These are phyloP conservation scores for Trichomonas tenax DNA, from an alignment of 208 protist genomes.

Conservation along the genomic window DNA sequence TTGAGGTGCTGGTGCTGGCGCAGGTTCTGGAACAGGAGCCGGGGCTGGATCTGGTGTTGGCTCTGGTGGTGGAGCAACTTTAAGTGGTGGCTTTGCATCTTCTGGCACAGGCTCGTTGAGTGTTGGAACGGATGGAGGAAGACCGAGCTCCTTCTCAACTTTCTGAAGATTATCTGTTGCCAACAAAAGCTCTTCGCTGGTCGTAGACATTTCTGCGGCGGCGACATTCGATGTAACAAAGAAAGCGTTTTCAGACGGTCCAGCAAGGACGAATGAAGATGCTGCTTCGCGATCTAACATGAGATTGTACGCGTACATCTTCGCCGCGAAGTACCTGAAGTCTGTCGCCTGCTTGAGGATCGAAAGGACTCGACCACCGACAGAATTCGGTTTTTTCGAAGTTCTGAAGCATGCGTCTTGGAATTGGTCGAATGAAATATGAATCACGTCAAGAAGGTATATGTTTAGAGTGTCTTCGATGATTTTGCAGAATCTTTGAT, in stretches of 20 bases:
- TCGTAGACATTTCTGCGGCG: background rate
- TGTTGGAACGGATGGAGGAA: background rate
- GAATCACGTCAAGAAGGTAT: background rate
- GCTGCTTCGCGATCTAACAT: background rate
- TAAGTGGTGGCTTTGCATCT: background rate
- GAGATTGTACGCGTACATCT: conserved; percentile 12
- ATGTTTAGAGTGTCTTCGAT: conserved; percentile 13
- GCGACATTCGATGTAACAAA: background rate
- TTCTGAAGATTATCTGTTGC: background rate
- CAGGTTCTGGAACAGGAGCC: background rate
- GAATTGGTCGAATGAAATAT: background rate
- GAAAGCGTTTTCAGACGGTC: background rate
- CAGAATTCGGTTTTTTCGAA: background rate
- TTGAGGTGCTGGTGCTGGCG: background rate
- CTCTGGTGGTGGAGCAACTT: background rate
- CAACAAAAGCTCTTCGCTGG: background rate
- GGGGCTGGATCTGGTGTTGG: background rate
- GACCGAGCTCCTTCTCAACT: background rate
- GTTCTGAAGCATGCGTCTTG: background rate
- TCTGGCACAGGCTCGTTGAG: background rate
- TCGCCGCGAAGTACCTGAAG: background rate
- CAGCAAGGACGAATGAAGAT: background rate
- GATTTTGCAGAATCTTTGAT: background rate
- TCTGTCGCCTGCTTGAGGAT: background rate
- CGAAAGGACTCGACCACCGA: background rate